Evolutionary conservation across 129 eudicot genomes (phyloP), one percentile per base, ranked within the genome.

Genomic region (sunflower (Helianthus annuus)): DNA sequence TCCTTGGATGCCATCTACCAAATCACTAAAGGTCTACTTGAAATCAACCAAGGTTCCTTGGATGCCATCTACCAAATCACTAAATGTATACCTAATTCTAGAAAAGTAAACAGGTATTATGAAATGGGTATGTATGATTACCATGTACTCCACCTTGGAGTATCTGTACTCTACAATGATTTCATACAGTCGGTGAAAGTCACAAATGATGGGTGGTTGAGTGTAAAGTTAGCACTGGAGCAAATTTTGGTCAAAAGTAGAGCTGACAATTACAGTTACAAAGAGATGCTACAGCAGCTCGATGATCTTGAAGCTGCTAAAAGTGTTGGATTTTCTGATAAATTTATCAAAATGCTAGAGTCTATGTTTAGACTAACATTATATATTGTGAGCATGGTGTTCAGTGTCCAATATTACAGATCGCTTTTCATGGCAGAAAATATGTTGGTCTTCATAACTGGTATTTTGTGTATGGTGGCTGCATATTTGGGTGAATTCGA

Each of bases 231-330:
- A 46, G 72, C 61, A 32, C 17, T 68, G 46, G 60, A 48, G 59
- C 57, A 58, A 46, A 58, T 72, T 72, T 7, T 72, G 34, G 15
- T 60, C 15, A 72, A 60, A 60, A n/a, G 48, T 16, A 59, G 68
- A 72, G 48, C 16, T 14, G 68, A 12, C 12, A 40, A 7, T 58
- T 71, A 57, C 67, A 57, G 7, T 29, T 27, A 32, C 16, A 5
- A 46, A 8, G 76, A 72, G 57, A 72, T 71, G 67, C 38, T 45
- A 15, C 46, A 59, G 3, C 59, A 72, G 40, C 58, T 44, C 6
- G 11, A 49, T 29, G 39, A 72, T 61, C 38, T 72, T 61, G 61
- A 72, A 58, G 59, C 61, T 15, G 16, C 76, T 71, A 9, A 58
- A 42, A 57, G 66, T 42, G 56, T 57, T 34, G 22, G 22, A 19